Conservation (phyloP, 2,329 filamentous ascomycete genomes). For the Didymella keratinophila region DNA sequence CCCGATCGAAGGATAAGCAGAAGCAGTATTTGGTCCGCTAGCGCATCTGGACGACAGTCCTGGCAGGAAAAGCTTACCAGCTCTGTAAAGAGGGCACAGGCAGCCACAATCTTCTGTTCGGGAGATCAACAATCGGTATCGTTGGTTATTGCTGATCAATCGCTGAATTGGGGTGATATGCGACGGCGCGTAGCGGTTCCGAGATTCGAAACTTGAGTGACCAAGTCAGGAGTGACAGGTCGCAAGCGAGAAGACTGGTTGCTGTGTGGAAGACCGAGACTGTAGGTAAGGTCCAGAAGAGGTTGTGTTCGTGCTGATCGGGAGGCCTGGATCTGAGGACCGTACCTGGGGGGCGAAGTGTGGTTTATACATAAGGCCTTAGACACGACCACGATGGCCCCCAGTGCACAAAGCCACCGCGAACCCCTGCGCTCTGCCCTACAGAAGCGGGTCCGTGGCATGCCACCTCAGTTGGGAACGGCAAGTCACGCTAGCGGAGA, state of each 20-base stretch:
- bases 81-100: conserved; percentile 30
- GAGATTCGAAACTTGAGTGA: conserved; percentile 34
- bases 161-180: conserved; percentile 29
- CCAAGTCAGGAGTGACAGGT: conserved; percentile 38
- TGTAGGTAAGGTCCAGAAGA: conserved; percentile 30
- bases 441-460: conserved; percentile 42
- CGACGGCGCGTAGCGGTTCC: conserved; percentile 38
- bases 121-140: conserved; percentile 5
- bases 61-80: conserved; percentile 48
- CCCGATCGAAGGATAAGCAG: conserved; percentile 15
- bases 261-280: conserved; percentile 20
- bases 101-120: conserved; percentile 18
- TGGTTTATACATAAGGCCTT: conserved; percentile 48
- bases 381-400: conserved; percentile 38
- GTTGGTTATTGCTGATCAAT: conserved; percentile 34
- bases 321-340: conserved; percentile 41
- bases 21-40: conserved; percentile 16
- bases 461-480: conserved; percentile 46
- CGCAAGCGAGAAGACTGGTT: conserved; percentile 27
- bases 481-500: conserved; percentile 50
- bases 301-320: conserved; percentile 41
- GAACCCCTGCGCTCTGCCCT: conserved; percentile 47
- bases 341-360: conserved; percentile 46
- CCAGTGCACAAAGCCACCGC: conserved; percentile 46
- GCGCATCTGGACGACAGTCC: conserved; percentile 21